Evolutionary conservation across 2,329 filamentous ascomycete species (phyloP).

Genomic region (Trichoderma sp.): DNA sequence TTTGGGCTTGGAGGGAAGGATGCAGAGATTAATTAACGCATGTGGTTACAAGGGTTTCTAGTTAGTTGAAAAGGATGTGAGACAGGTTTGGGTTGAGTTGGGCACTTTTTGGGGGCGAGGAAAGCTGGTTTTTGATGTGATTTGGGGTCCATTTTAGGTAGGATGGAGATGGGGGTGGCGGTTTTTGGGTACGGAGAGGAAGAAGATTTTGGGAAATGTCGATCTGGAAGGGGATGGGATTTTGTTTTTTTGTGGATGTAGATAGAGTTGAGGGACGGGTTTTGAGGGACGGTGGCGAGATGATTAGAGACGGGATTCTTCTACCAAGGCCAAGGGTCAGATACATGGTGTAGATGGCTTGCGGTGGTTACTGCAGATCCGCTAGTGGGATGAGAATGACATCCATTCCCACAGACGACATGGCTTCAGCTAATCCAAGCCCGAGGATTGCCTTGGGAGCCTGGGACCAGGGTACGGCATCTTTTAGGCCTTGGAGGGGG

Average conservation of each 20-base stretch:
- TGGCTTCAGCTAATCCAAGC: not conserved
- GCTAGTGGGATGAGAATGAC: not conserved
- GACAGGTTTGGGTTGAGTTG: not conserved
- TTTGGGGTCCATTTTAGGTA: not conserved
- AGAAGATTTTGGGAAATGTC: not conserved
- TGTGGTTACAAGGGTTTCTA: not conserved
- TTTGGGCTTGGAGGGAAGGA: not conserved
- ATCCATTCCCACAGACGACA: not conserved
- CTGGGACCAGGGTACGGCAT: not conserved
- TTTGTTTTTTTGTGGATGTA: not conserved
- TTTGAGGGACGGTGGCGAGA: not conserved
- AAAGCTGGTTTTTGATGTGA: not conserved
- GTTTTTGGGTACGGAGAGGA: not conserved
- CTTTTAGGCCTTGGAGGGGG: slow-evolving; percentile 2
- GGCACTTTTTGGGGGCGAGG: not conserved
- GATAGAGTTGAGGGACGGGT: not conserved
- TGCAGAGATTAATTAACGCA: not conserved
- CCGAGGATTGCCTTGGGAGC: not conserved
- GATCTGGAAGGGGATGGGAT: not conserved
- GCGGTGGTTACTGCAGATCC: not conserved
- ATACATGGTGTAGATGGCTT: not conserved
- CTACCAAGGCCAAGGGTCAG: not conserved
- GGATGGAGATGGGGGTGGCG: not conserved
- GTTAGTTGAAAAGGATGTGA: not conserved
- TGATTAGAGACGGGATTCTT: not conserved